A percentile compares a stretch with the other conserved stretches of the same genome.
Conservation (phyloP, 202 grass and related monocot genomes). For the Eragrostis tef region DNA sequence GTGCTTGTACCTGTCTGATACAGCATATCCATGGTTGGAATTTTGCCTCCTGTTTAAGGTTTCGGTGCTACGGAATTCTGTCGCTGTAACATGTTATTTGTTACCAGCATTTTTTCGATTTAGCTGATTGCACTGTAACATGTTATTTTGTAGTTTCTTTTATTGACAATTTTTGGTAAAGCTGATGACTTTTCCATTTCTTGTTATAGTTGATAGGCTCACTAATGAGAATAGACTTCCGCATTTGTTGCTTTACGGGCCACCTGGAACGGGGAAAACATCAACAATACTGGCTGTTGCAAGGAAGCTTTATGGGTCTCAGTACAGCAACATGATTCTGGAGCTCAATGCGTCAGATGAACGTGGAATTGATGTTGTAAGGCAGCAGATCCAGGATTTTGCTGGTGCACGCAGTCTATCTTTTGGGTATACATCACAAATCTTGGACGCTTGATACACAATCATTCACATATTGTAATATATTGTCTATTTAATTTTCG, state of each 20-base stretch:
- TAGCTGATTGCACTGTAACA: background rate
- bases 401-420: conserved; percentile 81
- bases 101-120: background rate
- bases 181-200: conserved; percentile 25
- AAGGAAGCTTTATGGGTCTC: conserved; percentile 82
- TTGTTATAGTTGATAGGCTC: conserved; percentile 72
- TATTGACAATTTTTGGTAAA: background rate
- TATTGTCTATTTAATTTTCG: conserved; percentile 55
- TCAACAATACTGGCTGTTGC: conserved; percentile 92
- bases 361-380: conserved; percentile 90
- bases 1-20: background rate
- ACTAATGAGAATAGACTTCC: conserved; percentile 93
- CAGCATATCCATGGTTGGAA: background rate
- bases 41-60: background rate
- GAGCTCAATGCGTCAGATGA: conserved; percentile 96
- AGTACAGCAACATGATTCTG: conserved; percentile 96
- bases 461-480: conserved; percentile 14
- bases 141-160: background rate
- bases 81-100: conserved; percentile 3
- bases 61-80: background rate
- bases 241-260: conserved; percentile 85
- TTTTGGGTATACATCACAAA: conserved; percentile 63
- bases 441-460: background rate
- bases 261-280: conserved; percentile 88
- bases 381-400: conserved; percentile 93